These are phyloP conservation scores for Aspergillus tubingensis DNA, from an alignment of 2,329 filamentous ascomycete genomes.

Conservation along the genomic window DNA sequence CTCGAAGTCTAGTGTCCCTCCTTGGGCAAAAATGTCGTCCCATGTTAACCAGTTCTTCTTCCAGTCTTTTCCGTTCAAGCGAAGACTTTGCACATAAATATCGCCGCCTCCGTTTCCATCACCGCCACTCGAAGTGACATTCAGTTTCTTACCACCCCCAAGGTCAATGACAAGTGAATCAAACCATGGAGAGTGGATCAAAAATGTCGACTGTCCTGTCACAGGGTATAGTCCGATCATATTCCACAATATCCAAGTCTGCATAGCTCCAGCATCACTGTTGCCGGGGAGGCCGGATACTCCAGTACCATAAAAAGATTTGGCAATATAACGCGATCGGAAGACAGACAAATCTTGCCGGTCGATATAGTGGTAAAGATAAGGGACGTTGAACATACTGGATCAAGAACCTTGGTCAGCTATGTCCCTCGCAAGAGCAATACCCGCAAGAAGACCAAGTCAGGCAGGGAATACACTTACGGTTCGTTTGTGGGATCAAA, in stretches of 20 bases:
- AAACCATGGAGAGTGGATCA: constrained; percentile 67
- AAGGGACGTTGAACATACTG: constrained; percentile 64
- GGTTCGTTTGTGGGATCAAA: constrained; percentile 71
- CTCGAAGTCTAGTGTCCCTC: constrained; percentile 65
- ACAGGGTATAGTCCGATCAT: constrained; percentile 70
- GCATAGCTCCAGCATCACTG: constrained; percentile 72
- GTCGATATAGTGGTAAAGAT: constrained; percentile 68
- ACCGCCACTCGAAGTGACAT: constrained; percentile 57
- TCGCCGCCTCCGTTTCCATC: constrained; percentile 46
- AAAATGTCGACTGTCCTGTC: constrained; percentile 68
- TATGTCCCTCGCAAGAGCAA: not conserved
- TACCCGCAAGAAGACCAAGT: not conserved
- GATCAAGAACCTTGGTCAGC: too few species aligned
- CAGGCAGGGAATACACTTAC: constrained; percentile 31
- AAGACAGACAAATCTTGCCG: constrained; percentile 63
- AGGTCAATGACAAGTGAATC: constrained; percentile 60
- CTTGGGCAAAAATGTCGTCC: constrained; percentile 65
- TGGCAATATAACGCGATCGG: constrained; percentile 60
- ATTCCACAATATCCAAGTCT: constrained; percentile 68
- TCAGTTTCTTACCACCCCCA: constrained; percentile 55
- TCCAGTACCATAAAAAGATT: constrained; percentile 59
- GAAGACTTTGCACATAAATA: constrained; percentile 66
- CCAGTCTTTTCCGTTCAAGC: constrained; percentile 66
- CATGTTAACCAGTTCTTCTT: constrained; percentile 66
- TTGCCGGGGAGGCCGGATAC: constrained; percentile 66